Evolutionary conservation across 2,329 filamentous ascomycete genomes (phyloP).

Genomic region (Drechslerella coelobrocha): DNA sequence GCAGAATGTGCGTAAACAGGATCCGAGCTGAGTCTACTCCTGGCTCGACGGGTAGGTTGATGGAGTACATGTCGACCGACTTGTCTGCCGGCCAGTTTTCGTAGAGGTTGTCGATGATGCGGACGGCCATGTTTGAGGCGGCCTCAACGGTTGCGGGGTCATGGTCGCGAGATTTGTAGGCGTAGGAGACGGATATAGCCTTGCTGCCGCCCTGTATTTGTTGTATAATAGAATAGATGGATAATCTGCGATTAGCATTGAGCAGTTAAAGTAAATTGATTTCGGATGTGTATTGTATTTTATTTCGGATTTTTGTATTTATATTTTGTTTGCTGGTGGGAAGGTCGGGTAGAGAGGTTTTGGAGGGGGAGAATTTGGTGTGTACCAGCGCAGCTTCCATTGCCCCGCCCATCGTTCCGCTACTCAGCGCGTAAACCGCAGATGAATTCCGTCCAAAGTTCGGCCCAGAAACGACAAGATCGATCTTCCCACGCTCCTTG

Average conservation of each 20-base stretch:
- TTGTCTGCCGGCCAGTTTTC: slow-evolving; percentile 73
- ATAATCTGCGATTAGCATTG: too few species aligned
- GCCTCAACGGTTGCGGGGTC: slow-evolving; percentile 71
- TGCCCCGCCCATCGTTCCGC: slow-evolving; percentile 63
- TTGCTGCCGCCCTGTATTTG: slow-evolving; percentile 64
- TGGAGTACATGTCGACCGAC: slow-evolving; percentile 80
- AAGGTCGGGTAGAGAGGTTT: not conserved
- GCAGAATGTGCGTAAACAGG: slow-evolving; percentile 82
- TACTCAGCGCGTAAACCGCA: slow-evolving; percentile 77
- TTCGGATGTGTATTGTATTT: too few species aligned
- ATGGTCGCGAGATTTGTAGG: slow-evolving; percentile 88
- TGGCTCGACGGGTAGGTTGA: slow-evolving; percentile 86
- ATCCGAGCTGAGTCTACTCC: slow-evolving; percentile 73
- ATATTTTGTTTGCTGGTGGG: not conserved
- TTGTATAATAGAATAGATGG: too few species aligned
- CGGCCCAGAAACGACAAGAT: slow-evolving; percentile 76
- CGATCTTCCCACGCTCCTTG: slow-evolving; percentile 72
- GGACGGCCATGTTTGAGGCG: slow-evolving; percentile 75
- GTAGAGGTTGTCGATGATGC: slow-evolving; percentile 78
- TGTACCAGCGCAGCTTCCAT: slow-evolving; percentile 37
- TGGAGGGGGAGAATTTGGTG: not conserved
- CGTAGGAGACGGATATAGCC: slow-evolving; percentile 84
- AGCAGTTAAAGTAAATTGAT: too few species aligned
- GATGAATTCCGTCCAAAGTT: slow-evolving; percentile 86
- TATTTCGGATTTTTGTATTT: too few species aligned